These are phyloP conservation scores for Chalara sp. DNA, from an alignment of 2,329 filamentous ascomycete genomes.

Conservation along the genomic window DNA sequence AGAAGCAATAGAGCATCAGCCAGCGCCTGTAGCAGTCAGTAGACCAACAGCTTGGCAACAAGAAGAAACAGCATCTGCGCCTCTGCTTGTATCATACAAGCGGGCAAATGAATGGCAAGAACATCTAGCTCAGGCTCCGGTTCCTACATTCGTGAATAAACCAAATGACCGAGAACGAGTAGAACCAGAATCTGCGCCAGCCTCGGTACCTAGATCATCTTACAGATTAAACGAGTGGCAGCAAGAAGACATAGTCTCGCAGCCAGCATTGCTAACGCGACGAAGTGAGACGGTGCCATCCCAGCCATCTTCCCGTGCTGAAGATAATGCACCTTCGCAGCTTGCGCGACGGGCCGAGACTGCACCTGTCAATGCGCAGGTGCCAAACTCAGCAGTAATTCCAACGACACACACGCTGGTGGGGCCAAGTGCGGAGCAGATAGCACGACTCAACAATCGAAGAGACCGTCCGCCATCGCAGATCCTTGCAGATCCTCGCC, in stretches of 20 bases:
- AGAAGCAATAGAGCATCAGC: too few species aligned
- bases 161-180: background rate
- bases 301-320: background rate
- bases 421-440: constrained; percentile 22
- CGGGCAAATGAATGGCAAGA: too few species aligned
- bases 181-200: too few species aligned
- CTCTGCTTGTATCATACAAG: too few species aligned
- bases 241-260: background rate
- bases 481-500: constrained; percentile 20
- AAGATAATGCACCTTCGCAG: background rate
- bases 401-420: constrained; percentile 4
- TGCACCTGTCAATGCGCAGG: background rate
- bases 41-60: background rate
- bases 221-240: too few species aligned
- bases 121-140: too few species aligned
- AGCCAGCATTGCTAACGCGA: constrained; percentile 7
- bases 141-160: too few species aligned
- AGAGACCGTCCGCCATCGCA: constrained; percentile 19
- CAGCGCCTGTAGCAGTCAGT: too few species aligned
- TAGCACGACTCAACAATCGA: constrained; percentile 25
- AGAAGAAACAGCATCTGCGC: background rate
- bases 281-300: constrained; percentile 17
- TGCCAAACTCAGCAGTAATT: constrained; percentile 12
- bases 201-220: too few species aligned
- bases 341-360: constrained; percentile 10